Conservation (phyloP, 805 yeast genomes). For the Cyberlindnera sargentensis region DNA sequence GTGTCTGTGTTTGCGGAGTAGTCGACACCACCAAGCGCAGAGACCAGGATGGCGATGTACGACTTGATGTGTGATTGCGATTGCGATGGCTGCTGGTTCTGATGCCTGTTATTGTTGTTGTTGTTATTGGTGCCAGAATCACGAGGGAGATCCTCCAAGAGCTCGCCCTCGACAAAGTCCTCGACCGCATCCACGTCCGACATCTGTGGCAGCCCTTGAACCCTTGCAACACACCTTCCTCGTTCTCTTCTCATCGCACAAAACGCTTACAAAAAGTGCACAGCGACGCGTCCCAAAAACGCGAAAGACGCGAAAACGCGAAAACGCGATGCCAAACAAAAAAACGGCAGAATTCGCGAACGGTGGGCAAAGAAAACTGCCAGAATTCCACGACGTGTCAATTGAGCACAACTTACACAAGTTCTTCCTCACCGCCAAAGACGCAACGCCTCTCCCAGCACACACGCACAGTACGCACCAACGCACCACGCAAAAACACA, state of each 20-base stretch:
- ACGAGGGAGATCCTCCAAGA: slow-evolving; percentile 7
- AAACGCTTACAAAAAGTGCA: too few relatives aligned
- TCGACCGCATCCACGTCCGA: slow-evolving; percentile 1
- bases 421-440: too few relatives aligned
- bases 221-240: too few relatives aligned
- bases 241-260: too few relatives aligned
- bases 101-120: slow-evolving; percentile 1
- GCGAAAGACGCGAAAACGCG: too few relatives aligned
- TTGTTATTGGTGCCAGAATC: not conserved
- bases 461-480: not conserved
- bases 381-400: too few relatives aligned
- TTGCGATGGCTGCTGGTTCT: slow-evolving; percentile 2
- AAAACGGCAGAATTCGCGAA: too few relatives aligned
- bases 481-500: not conserved
- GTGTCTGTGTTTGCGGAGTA: slow-evolving; percentile 40
- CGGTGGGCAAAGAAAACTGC: too few relatives aligned
- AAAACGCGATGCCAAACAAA: too few relatives aligned
- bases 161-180: slow-evolving; percentile 11
- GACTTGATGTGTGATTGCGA: slow-evolving; percentile 35
- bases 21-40: slow-evolving; percentile 91
- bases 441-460: not conserved
- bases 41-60: slow-evolving; percentile 71
- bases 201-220: not conserved
- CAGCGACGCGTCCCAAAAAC: too few relatives aligned
- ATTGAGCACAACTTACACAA: not conserved